These are phyloP conservation scores for Phytophthora melonis DNA, from an alignment of 352 stramenopile genomes.

Conservation along the genomic window DNA sequence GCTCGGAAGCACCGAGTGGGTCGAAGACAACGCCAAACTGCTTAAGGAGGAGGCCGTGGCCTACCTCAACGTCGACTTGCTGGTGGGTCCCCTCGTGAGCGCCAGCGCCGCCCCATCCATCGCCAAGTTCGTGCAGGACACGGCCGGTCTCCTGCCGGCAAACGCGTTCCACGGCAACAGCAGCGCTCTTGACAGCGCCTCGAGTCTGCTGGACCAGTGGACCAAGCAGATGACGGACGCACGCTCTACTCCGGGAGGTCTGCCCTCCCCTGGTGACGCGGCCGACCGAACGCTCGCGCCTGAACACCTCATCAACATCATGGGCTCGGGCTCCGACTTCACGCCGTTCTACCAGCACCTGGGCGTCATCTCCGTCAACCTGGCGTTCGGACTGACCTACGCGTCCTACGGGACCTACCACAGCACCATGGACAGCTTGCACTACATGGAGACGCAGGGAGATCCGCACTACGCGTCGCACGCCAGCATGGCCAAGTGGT, in stretches of 20 bases:
- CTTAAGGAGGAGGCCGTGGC: constrained; percentile 63
- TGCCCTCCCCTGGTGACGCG: constrained; percentile 37
- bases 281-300: constrained; percentile 46
- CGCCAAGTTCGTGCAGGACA: constrained; percentile 56
- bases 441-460: constrained; percentile 64
- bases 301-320: constrained; percentile 56
- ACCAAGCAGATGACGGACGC: constrained; percentile 27
- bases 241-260: constrained; percentile 32
- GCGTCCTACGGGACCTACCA: constrained; percentile 81
- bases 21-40: constrained; percentile 52
- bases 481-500: constrained; percentile 57
- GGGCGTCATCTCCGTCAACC: constrained; percentile 80
- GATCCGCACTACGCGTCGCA: constrained; percentile 69
- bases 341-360: constrained; percentile 89
- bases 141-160: constrained; percentile 51
- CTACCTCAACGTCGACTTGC: constrained; percentile 82
- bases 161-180: constrained; percentile 35
- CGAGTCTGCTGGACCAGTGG: constrained; percentile 50
- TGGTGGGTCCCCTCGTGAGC: constrained; percentile 55
- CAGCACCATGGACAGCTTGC: constrained; percentile 84
- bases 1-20: constrained; percentile 78
- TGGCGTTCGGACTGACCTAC: constrained; percentile 53
- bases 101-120: constrained; percentile 63
- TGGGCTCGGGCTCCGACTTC: constrained; percentile 76
- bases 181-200: constrained; percentile 1